Evolutionary conservation across 2,329 filamentous ascomycete species (phyloP).

Genomic region (Lecanicillium sp.): DNA sequence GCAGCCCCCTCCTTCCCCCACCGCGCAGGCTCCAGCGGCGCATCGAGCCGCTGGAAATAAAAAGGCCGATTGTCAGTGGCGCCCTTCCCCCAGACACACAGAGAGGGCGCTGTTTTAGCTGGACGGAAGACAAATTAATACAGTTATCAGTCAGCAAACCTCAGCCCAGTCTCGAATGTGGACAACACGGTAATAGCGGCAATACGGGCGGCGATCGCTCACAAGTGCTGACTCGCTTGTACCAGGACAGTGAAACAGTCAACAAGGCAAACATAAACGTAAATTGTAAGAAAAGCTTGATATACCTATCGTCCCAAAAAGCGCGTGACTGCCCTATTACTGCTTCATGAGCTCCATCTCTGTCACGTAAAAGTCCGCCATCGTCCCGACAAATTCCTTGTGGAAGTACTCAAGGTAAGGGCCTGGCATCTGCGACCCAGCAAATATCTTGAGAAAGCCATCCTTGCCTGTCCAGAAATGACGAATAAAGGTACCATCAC

Average conservation of each 20-base stretch:
- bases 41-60: conserved; percentile 2
- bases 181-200: not conserved
- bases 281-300: not conserved
- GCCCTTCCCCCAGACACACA: too few relatives aligned
- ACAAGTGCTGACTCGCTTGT: too few relatives aligned
- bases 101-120: not conserved
- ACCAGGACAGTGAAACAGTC: not conserved
- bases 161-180: not conserved
- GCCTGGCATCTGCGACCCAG: conserved; percentile 33
- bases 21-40: too few relatives aligned
- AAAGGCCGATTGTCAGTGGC: not conserved
- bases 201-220: not conserved
- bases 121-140: not conserved
- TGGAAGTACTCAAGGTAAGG: conserved; percentile 31
- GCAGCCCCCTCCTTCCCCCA: too few relatives aligned
- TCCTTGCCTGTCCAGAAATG: conserved; percentile 39
- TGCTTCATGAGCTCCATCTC: conserved; percentile 29
- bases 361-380: conserved; percentile 29
- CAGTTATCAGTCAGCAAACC: not conserved
- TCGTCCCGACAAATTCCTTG: conserved; percentile 29
- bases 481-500: conserved; percentile 35
- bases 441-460: conserved; percentile 32
- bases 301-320: not conserved
- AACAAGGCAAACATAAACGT: not conserved
- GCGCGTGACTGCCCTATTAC: not conserved